A percentile compares a stretch with the other conserved stretches of the same genome.
Conservation (phyloP, 257 asterid genomes). For the Solanum tacnaense region DNA sequence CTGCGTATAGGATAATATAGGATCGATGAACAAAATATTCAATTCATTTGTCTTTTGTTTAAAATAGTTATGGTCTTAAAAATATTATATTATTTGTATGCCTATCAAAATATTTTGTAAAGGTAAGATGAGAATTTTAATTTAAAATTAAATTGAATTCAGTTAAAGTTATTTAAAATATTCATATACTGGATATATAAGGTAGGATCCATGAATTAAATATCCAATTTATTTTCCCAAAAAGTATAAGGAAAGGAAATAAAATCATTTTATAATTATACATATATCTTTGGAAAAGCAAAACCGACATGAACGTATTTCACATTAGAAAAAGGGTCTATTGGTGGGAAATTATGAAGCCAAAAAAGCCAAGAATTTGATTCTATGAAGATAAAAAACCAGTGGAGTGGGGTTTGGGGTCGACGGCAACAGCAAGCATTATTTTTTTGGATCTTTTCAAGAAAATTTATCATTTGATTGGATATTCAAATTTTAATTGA, state of each 20-base stretch:
- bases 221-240: not conserved
- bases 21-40: not conserved
- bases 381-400: not conserved
- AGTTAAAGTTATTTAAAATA: not conserved
- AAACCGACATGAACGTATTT: not conserved
- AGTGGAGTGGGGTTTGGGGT: not conserved
- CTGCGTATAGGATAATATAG: not conserved
- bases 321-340: not conserved
- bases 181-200: not conserved
- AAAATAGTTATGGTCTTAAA: not conserved
- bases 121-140: not conserved
- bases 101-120: not conserved
- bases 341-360: not conserved
- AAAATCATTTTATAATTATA: not conserved
- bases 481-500: not conserved
- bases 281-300: not conserved
- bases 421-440: not conserved
- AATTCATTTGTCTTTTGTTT: not conserved
- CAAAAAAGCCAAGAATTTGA: not conserved
- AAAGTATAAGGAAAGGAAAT: not conserved
- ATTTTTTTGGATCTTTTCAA: not conserved
- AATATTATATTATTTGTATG: not conserved
- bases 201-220: not conserved
- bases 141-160: not conserved
- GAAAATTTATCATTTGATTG: not conserved